Conservation (phyloP, 495 filamentous ascomycete genomes). For the Xylaria curta region DNA sequence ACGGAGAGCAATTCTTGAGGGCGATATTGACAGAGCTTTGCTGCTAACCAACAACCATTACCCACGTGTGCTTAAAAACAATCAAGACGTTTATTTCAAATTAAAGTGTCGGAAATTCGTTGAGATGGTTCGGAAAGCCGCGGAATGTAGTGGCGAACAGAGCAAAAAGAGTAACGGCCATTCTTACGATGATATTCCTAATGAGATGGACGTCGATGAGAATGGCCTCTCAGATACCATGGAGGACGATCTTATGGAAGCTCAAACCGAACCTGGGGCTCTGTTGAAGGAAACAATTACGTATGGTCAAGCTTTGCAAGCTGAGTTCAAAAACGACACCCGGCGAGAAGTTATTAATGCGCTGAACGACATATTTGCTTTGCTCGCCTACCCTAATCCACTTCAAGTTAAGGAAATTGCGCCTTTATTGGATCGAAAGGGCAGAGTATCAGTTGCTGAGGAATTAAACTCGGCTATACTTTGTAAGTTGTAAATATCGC, state of each 20-base stretch:
- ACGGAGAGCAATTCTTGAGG: conserved; percentile 85
- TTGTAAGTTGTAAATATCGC: conserved; percentile 59
- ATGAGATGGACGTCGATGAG: conserved; percentile 75
- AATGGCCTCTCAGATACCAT: conserved; percentile 53
- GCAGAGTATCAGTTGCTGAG: conserved; percentile 83
- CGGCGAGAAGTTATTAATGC: conserved; percentile 71
- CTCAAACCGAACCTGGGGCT: conserved; percentile 28
- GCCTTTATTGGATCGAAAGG: conserved; percentile 77
- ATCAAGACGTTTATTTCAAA: conserved; percentile 88
- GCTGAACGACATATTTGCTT: conserved; percentile 83
- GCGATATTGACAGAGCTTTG: conserved; percentile 89
- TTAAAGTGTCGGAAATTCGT: conserved; percentile 91
- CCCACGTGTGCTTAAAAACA: conserved; percentile 79
- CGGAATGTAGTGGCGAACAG: conserved; percentile 64
- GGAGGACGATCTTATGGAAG: conserved; percentile 58
- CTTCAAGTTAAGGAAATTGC: conserved; percentile 74
- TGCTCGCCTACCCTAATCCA: conserved; percentile 87
- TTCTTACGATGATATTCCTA: conserved; percentile 64
- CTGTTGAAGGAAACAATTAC: conserved; percentile 68
- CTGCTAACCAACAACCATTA: conserved; percentile 81
- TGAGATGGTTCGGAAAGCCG: conserved; percentile 88
- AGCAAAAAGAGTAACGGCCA: conserved; percentile 40
- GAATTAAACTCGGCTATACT: conserved; percentile 94
- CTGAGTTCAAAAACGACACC: conserved; percentile 75
- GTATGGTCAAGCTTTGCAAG: conserved; percentile 80